Percentiles rank a stretch among this genome's conserved stretches.
Conservation (phyloP, 768 basidiomycete genomes). For the Hydnomerulius pinastri region DNA sequence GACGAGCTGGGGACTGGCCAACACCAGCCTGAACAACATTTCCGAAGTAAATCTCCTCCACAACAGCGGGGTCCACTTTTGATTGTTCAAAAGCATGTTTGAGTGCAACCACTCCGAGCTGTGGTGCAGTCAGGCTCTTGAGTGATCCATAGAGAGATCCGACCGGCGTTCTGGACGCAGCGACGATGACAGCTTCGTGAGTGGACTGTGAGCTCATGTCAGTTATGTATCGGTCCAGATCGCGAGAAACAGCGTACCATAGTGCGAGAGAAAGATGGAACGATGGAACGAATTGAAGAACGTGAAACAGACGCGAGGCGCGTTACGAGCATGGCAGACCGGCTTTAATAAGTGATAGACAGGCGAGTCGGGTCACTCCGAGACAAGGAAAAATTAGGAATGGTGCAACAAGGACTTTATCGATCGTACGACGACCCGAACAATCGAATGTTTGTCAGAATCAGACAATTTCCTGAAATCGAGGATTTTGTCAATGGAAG, state of each 20-base stretch:
- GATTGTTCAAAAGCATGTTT: slow-evolving; percentile 87
- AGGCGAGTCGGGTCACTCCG: slow-evolving; percentile 21
- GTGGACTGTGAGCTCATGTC: slow-evolving; percentile 33
- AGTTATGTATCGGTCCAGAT: neutral
- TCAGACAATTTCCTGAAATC: too few relatives aligned
- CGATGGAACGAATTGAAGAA: slow-evolving; percentile 41
- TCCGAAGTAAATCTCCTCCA: slow-evolving; percentile 97
- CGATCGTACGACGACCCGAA: slow-evolving; percentile 10
- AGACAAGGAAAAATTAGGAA: slow-evolving; percentile 5
- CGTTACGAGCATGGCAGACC: slow-evolving; percentile 42
- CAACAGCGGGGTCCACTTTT: slow-evolving; percentile 73
- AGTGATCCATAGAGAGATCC: slow-evolving; percentile 90
- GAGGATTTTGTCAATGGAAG: too few relatives aligned
- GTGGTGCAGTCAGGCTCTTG: slow-evolving; percentile 85
- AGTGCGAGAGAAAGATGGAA: slow-evolving; percentile 38
- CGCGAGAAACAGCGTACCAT: slow-evolving; percentile 45
- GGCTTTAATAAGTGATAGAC: slow-evolving; percentile 19
- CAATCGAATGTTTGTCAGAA: neutral
- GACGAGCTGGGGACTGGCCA: slow-evolving; percentile 97
- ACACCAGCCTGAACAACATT: slow-evolving; percentile 98
- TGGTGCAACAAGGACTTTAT: neutral
- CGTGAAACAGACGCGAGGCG: slow-evolving; percentile 41
- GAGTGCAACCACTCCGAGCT: slow-evolving; percentile 86
- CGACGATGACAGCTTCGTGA: slow-evolving; percentile 90
- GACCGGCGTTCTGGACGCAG: slow-evolving; percentile 91